phyloP scores from a whole-genome alignment of 257 asterid genomes.

The Eustoma russellianum region DNA sequence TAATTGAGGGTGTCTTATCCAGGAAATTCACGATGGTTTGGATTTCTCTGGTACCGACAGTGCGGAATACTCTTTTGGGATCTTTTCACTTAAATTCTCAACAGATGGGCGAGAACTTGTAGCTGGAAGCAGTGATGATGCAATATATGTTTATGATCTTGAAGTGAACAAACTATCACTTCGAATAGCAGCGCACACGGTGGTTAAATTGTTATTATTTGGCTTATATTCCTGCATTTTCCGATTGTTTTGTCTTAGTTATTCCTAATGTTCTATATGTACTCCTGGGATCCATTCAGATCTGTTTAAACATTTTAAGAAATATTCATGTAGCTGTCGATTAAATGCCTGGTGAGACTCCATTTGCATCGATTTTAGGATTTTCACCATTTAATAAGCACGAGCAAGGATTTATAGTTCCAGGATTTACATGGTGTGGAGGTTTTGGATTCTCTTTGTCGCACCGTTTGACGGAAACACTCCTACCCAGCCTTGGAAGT shows the following conservation, averaged over 20 bases:
- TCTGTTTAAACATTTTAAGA: too few relatives aligned
- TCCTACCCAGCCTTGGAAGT: too few relatives aligned
- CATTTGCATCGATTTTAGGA: too few relatives aligned
- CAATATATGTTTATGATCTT: conserved; percentile 80
- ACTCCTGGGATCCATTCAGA: neutral
- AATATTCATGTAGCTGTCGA: too few relatives aligned
- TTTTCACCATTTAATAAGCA: too few relatives aligned
- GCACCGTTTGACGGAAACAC: too few relatives aligned
- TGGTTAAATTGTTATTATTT: conserved; percentile 16
- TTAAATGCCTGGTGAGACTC: too few relatives aligned
- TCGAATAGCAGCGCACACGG: conserved; percentile 65
- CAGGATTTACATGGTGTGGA: too few relatives aligned
- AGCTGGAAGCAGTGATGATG: conserved; percentile 78
- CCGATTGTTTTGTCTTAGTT: neutral
- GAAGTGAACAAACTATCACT: conserved; percentile 63
- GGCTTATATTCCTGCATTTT: neutral
- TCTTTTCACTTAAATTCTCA: conserved; percentile 75
- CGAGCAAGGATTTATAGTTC: too few relatives aligned
- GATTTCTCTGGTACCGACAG: conserved; percentile 47
- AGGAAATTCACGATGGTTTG: conserved; percentile 81
- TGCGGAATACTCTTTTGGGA: conserved; percentile 57
- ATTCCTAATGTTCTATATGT: neutral
- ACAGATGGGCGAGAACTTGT: conserved; percentile 82
- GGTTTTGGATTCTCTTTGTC: too few relatives aligned
- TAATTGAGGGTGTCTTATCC: conserved; percentile 11